Evolutionary conservation across 2,329 filamentous ascomycete species (phyloP).

Genomic region (Colletotrichum neosansevieriae): DNA sequence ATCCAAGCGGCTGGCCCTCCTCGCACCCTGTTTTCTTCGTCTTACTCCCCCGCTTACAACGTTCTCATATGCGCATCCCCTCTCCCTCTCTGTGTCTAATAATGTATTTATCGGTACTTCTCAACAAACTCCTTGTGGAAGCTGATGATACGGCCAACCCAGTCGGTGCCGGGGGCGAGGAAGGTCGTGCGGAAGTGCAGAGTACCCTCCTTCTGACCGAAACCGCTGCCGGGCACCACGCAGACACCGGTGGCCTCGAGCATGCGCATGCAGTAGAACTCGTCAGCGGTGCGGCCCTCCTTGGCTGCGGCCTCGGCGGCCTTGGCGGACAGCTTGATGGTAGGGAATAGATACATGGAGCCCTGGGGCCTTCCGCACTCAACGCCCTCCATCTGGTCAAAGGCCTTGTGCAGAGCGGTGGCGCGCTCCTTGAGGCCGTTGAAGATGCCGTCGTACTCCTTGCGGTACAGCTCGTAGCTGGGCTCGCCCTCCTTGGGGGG

Average conservation of each 20-base stretch:
- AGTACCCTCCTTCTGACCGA: constrained; percentile 92
- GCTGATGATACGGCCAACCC: constrained; percentile 86
- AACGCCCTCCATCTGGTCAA: constrained; percentile 95
- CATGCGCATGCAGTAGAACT: constrained; percentile 93
- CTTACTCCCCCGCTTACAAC: not conserved
- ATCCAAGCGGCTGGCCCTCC: constrained; percentile 13
- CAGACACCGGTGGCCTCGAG: constrained; percentile 96
- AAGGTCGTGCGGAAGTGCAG: constrained; percentile 98
- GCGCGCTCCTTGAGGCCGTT: constrained; percentile 83
- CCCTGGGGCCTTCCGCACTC: constrained; percentile 91
- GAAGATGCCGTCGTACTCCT: constrained; percentile 88
- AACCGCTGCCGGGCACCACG: constrained; percentile 91
- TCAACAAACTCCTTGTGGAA: constrained; percentile 95
- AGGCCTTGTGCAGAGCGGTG: constrained; percentile 87
- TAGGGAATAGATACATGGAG: constrained; percentile 99
- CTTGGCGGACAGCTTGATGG: constrained; percentile 82
- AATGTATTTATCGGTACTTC: constrained; percentile 69
- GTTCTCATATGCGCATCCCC: not conserved
- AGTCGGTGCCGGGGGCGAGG: constrained; percentile 94
- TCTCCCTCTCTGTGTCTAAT: constrained; percentile 11
- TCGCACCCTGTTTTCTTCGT: constrained; percentile 8
- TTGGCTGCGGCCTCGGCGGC: constrained; percentile 80
- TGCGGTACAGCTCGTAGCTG: constrained; percentile 83
- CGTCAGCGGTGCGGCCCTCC: constrained; percentile 82
- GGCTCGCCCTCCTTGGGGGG: constrained; percentile 87